Evolutionary conservation across 768 basidiomycete genomes (phyloP).

Genomic region (Phylloporus sp.): DNA sequence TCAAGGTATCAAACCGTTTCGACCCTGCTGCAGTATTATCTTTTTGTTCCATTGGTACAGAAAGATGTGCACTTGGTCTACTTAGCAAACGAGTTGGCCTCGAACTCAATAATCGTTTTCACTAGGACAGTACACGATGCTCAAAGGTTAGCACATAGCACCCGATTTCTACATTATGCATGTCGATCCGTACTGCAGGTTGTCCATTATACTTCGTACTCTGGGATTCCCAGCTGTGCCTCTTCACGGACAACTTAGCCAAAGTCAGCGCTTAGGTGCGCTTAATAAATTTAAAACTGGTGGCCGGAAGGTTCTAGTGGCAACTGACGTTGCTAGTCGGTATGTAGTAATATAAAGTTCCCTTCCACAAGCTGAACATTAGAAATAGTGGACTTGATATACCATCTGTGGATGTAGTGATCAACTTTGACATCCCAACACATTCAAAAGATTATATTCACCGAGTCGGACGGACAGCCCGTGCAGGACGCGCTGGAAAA

Average conservation of each 20-base stretch:
- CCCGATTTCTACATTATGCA: background rate
- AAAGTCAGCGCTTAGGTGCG: conserved; percentile 90
- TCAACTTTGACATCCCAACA: conserved; percentile 97
- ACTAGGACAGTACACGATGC: conserved; percentile 94
- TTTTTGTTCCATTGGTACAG: conserved; percentile 85
- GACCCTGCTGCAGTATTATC: conserved; percentile 92
- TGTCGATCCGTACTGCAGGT: conserved; percentile 36
- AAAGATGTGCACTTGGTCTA: conserved; percentile 92
- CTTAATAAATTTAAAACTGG: conserved; percentile 95
- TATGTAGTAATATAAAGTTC: conserved; percentile 32
- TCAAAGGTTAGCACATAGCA: conserved; percentile 49
- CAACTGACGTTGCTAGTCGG: conserved; percentile 95
- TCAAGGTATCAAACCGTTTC: conserved; percentile 93
- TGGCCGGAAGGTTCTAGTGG: conserved; percentile 85
- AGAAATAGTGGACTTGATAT: conserved; percentile 82
- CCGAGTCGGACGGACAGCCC: conserved; percentile 94
- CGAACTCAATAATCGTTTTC: conserved; percentile 94
- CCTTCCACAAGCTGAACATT: conserved; percentile 3
- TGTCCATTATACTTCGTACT: conserved; percentile 85
- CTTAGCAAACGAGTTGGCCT: conserved; percentile 82
- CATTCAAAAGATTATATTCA: conserved; percentile 99
- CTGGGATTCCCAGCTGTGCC: conserved; percentile 95
- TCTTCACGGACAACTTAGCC: conserved; percentile 90
- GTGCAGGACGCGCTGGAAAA: conserved; percentile 96
- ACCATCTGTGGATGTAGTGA: conserved; percentile 91